phyloP scores from a whole-genome alignment of 352 stramenopile species.

The Pythium grandisporangium region DNA sequence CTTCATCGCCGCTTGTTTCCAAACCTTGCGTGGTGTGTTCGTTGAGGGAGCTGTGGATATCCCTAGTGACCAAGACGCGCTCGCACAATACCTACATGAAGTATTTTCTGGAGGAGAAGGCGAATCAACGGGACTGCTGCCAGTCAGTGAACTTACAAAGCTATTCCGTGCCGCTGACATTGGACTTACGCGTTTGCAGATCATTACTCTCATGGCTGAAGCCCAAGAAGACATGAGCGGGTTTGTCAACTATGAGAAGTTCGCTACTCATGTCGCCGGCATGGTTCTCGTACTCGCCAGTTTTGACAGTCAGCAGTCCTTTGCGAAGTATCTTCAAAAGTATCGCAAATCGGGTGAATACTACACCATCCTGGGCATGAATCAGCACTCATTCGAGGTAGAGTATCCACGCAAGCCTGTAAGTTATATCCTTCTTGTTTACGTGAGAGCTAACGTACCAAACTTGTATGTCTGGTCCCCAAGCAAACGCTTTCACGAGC shows the following conservation, averaged over 20 bases:
- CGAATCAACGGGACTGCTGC: constrained; percentile 50
- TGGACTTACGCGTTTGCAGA: constrained; percentile 69
- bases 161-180: constrained; percentile 54
- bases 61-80: constrained; percentile 49
- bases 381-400: constrained; percentile 74
- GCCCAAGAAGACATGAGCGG: constrained; percentile 68
- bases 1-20: constrained; percentile 56
- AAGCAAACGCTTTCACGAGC: constrained; percentile 46
- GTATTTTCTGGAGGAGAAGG: constrained; percentile 63
- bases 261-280: constrained; percentile 43
- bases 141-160: constrained; percentile 44
- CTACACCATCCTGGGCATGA: constrained; percentile 67
- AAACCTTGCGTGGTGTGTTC: constrained; percentile 41
- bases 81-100: constrained; percentile 64
- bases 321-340: constrained; percentile 38
- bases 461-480: not conserved
- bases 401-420: too few species aligned
- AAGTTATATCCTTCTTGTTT: not conserved
- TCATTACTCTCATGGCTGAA: constrained; percentile 56
- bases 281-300: constrained; percentile 65
- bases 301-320: constrained; percentile 57
- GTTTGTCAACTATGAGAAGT: constrained; percentile 71
- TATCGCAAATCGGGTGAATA: constrained; percentile 74
- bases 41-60: constrained; percentile 46
- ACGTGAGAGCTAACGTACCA: not conserved